Evolutionary conservation across 495 filamentous ascomycete species (phyloP).

Genomic region (Lasiosphaeria hispida): DNA sequence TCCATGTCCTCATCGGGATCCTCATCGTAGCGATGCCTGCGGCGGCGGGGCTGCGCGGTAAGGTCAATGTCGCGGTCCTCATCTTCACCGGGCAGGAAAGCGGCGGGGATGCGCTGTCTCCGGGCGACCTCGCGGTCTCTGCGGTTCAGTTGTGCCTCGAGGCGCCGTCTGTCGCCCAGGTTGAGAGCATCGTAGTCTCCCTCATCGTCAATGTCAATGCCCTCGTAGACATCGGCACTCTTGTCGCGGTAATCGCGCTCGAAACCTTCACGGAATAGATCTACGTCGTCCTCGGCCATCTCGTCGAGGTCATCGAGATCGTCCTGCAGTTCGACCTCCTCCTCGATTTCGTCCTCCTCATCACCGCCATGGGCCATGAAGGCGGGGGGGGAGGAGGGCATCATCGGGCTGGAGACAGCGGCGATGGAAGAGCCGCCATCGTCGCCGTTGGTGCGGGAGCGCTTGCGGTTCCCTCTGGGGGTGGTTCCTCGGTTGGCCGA

Average conservation of each 20-base stretch:
- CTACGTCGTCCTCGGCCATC: constrained; percentile 94
- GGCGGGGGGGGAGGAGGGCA: constrained; percentile 50
- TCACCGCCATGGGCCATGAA: constrained; percentile 56
- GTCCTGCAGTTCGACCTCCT: constrained; percentile 55
- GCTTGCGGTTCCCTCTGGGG: constrained; percentile 67
- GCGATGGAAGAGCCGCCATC: constrained; percentile 61
- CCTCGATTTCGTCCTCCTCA: constrained; percentile 63
- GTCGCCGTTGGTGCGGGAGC: constrained; percentile 76
- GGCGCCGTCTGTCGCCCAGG: constrained; percentile 80
- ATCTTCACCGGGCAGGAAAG: constrained; percentile 86
- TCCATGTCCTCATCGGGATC: constrained; percentile 89
- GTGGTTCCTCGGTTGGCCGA: constrained; percentile 78
- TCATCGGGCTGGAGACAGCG: constrained; percentile 56
- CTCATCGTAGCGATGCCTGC: constrained; percentile 87
- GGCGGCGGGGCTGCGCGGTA: constrained; percentile 73
- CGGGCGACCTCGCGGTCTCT: constrained; percentile 79
- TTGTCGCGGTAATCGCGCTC: constrained; percentile 74
- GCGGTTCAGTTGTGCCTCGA: constrained; percentile 79
- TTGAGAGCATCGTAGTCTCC: constrained; percentile 67
- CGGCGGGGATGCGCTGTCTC: constrained; percentile 71
- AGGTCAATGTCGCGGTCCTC: constrained; percentile 82
- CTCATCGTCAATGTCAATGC: constrained; percentile 49
- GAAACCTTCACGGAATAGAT: constrained; percentile 88
- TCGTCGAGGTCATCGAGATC: constrained; percentile 95
- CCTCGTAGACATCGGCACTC: constrained; percentile 51